phyloP scores from a whole-genome alignment of 2,329 filamentous ascomycete species.

The Trichoderma breve region DNA sequence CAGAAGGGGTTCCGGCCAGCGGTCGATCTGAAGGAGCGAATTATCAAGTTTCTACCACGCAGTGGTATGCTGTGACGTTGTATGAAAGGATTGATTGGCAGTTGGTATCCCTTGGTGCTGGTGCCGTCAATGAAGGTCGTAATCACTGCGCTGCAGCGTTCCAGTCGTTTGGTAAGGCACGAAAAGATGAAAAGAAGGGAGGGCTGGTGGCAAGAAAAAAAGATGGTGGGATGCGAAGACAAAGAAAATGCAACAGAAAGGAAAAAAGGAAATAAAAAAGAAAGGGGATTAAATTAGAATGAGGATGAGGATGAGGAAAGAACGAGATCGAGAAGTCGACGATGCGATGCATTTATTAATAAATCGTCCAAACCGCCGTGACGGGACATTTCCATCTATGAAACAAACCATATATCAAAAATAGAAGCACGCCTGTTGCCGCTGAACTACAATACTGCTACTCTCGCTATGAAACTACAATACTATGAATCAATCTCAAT shows the following conservation, averaged over 20 bases:
- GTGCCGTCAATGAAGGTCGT: neutral
- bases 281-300: neutral
- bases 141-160: constrained; percentile 14
- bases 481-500: neutral
- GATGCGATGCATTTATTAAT: constrained; percentile 8
- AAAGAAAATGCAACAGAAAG: neutral
- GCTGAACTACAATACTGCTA: neutral
- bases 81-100: neutral
- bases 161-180: neutral
- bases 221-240: neutral
- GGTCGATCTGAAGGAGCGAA: constrained; percentile 15
- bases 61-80: constrained; percentile 12
- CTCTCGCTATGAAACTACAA: neutral
- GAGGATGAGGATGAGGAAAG: constrained; percentile 10
- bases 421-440: neutral
- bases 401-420: neutral
- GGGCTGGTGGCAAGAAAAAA: neutral
- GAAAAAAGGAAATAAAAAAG: neutral
- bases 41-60: neutral
- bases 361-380: neutral
- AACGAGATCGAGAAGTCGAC: neutral
- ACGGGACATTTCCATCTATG: neutral
- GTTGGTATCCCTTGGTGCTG: neutral
- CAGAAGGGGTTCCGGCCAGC: constrained; percentile 16
- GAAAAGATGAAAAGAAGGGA: neutral